These are phyloP conservation scores for Lachnellula suecica DNA, from an alignment of 2,329 filamentous ascomycete species.

Conservation along the genomic window DNA sequence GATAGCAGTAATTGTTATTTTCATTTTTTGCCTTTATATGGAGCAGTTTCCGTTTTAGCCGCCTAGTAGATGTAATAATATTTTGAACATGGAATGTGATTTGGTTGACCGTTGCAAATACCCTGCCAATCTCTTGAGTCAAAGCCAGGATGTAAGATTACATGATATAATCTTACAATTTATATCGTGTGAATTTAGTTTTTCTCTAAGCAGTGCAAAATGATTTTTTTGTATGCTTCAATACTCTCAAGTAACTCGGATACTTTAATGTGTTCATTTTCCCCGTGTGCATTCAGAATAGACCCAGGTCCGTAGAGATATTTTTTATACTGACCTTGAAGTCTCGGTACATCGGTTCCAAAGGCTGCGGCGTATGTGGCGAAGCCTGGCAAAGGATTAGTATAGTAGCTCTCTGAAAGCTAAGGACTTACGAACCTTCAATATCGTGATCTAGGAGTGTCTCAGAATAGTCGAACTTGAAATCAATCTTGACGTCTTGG, in stretches of 20 bases:
- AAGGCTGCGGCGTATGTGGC: slow-evolving; percentile 81
- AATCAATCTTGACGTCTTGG: slow-evolving; percentile 45
- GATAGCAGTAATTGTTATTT: no score
- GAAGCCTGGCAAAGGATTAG: slow-evolving; percentile 51
- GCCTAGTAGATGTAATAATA: no score
- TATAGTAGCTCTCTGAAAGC: not conserved
- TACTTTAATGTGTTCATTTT: slow-evolving; percentile 75
- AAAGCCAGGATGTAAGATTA: no score
- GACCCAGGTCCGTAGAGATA: slow-evolving; percentile 66
- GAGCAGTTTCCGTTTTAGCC: no score
- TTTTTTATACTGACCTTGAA: slow-evolving; percentile 34
- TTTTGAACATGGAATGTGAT: no score
- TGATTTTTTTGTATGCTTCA: slow-evolving; percentile 64
- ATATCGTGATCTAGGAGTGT: slow-evolving; percentile 77
- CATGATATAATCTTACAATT: no score
- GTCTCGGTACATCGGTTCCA: slow-evolving; percentile 76
- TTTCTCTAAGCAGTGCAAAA: not conserved
- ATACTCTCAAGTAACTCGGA: slow-evolving; percentile 74
- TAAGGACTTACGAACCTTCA: slow-evolving; percentile 48
- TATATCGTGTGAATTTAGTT: not conserved
- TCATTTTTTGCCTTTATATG: no score
- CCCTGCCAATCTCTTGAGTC: no score
- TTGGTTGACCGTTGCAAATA: no score
- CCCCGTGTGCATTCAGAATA: slow-evolving; percentile 83
- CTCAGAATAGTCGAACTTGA: slow-evolving; percentile 67